A percentile compares a stretch with the other conserved stretches of the same genome.
phyloP scores from a whole-genome alignment of 306 rosid genomes.

The Arachis stenosperma region DNA sequence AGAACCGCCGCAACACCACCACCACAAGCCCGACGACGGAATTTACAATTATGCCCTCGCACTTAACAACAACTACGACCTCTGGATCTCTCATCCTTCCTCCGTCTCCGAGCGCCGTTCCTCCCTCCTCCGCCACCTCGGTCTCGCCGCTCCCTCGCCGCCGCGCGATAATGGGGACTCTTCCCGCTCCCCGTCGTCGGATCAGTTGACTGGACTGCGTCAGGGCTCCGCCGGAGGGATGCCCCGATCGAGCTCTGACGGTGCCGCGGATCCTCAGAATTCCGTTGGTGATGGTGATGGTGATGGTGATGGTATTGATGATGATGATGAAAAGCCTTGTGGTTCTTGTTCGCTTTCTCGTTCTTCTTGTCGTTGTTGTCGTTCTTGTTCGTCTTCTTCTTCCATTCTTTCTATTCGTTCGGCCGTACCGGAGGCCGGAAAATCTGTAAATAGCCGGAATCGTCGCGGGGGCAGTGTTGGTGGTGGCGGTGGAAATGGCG shows the following conservation, averaged over 20 bases:
- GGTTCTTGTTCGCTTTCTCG: not conserved
- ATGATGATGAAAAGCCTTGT: constrained; percentile 21
- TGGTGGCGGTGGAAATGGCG: constrained; percentile 45
- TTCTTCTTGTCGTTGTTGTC: constrained; percentile 32
- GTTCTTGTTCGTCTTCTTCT: constrained; percentile 32
- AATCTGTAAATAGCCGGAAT: constrained; percentile 51
- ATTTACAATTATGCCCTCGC: constrained; percentile 43
- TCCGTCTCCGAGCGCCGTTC: constrained; percentile 89
- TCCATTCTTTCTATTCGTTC: constrained; percentile 29
- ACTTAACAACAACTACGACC: constrained; percentile 62
- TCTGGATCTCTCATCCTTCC: constrained; percentile 94
- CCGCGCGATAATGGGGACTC: constrained; percentile 36
- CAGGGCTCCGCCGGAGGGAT: constrained; percentile 24
- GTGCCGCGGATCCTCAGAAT: constrained; percentile 38
- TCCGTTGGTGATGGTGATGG: constrained; percentile 3
- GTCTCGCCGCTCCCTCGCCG: constrained; percentile 48
- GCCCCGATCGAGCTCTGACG: constrained; percentile 70
- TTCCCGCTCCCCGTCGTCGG: constrained; percentile 58
- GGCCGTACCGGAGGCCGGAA: not conserved
- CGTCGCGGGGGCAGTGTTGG: not conserved
- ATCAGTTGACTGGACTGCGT: constrained; percentile 36
- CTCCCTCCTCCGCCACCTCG: constrained; percentile 73
- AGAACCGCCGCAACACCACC: not conserved
- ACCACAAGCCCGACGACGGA: not conserved
- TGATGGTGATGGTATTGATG: not conserved